These are phyloP conservation scores for Alectoria sarmentosa DNA, from an alignment of 495 filamentous ascomycete genomes.

Conservation along the genomic window DNA sequence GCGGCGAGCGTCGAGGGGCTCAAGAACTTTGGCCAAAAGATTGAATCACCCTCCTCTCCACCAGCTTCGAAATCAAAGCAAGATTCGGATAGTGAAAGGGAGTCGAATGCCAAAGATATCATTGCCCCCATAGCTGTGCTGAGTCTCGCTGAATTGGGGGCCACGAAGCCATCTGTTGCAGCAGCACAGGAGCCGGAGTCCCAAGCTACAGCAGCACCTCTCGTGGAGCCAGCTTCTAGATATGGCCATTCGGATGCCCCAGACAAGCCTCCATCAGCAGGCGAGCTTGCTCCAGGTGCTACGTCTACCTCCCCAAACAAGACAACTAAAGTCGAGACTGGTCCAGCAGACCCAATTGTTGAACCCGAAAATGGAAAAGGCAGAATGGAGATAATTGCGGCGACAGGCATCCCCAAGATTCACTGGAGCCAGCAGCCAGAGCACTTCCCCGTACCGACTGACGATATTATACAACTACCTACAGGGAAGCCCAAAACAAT, in stretches of 20 bases:
- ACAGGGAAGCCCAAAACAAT: constrained; percentile 60
- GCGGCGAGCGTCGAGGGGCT: constrained; percentile 34
- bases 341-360: constrained; percentile 21
- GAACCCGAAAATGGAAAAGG: constrained; percentile 33
- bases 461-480: constrained; percentile 68
- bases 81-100: neutral
- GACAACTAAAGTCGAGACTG: constrained; percentile 15
- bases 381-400: constrained; percentile 36
- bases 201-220: constrained; percentile 4
- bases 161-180: neutral
- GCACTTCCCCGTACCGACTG: constrained; percentile 63
- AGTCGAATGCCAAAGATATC: constrained; percentile 3
- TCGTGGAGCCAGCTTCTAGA: neutral
- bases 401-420: constrained; percentile 32
- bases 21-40: constrained; percentile 25
- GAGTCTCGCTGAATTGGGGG: constrained; percentile 9
- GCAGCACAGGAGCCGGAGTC: constrained; percentile 13
- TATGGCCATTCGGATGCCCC: neutral
- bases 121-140: constrained; percentile 14
- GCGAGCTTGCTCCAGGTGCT: neutral
- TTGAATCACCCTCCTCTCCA: constrained; percentile 17
- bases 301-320: constrained; percentile 13
- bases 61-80: constrained; percentile 14
- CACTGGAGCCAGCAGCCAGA: constrained; percentile 69
- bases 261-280: neutral